These are phyloP conservation scores for Eucalyptus rudis DNA, from an alignment of 345 rosid genomes.

Conservation along the genomic window DNA sequence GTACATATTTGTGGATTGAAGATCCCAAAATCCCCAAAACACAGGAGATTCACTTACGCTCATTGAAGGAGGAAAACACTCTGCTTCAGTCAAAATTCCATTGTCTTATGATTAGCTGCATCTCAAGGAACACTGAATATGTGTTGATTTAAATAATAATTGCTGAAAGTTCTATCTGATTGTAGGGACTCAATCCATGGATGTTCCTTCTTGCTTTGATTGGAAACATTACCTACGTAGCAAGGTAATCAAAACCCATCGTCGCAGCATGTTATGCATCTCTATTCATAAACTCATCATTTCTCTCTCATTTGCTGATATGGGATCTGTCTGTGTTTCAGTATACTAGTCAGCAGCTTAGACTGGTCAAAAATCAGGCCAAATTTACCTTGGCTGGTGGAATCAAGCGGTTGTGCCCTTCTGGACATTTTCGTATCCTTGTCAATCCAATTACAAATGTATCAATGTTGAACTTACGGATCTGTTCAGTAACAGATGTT, in stretches of 20 bases:
- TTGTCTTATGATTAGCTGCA: background rate
- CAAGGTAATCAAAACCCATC: conserved; percentile 26
- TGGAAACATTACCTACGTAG: conserved; percentile 70
- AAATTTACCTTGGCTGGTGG: conserved; percentile 80
- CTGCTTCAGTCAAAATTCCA: background rate
- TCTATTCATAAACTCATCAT: background rate
- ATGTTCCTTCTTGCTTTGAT: conserved; percentile 77
- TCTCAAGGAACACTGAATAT: background rate
- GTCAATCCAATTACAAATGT: background rate
- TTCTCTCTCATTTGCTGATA: background rate
- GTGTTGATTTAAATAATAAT: background rate
- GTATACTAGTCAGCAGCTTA: conserved; percentile 52
- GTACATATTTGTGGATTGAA: background rate
- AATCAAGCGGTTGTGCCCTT: conserved; percentile 72
- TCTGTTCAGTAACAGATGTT: background rate
- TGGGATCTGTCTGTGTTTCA: background rate
- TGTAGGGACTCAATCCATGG: conserved; percentile 65
- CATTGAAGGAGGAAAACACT: background rate
- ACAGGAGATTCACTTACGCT: background rate
- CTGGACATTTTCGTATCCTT: conserved; percentile 71
- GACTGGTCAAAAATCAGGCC: conserved; percentile 59
- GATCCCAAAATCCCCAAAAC: background rate
- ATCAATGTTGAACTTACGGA: background rate
- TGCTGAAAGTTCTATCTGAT: background rate
- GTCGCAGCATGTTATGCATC: background rate